Evolutionary conservation across 148 eudicot genomes (phyloP), one percentile per base, ranked within the genome.

Genomic region (Rhododendron ferrugineum): DNA sequence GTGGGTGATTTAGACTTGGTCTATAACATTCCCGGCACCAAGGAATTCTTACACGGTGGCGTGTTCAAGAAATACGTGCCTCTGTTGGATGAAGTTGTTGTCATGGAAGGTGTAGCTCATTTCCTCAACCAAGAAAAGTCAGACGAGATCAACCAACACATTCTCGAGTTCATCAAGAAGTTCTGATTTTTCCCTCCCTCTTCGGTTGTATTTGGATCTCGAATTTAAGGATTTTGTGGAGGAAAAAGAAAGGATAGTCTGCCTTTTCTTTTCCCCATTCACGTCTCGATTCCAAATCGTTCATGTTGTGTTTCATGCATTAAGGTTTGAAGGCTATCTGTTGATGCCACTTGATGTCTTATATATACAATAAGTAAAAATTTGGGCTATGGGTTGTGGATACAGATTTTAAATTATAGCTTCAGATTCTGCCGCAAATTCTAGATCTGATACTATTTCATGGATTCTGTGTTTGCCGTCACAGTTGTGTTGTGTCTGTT

Each of bases 1-100:
- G 90, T 91, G 68, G 93, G 93, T 11, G 93, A 88, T 15, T 26
- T 78, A 5, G 93, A 91, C 82, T 34, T 90, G 78, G 86, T 84
- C 9, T 91, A 91, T 78, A 73, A 86, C 40, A 66, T 85, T 16
- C 89, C 88, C 13, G 91, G 89, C 1, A 20, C 78, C 7, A 88
- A 88, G 49, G 90, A 89, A 26, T 88, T 87, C 74, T 82, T 89
- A 78, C 87, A 91, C 14, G 82, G 78, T 30, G 92, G 89, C 26
- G 87, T 85, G 14, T 89, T 90, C 75, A 79, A 89, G 49, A 85
- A 80, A 36, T 58, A 84, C 37, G 89, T 87, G 62, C 91, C 90
- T 0, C 37, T 87, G 62, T 50, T 90, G 85, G 86, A 89, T 26
- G 90, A 90, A 80, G 68, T 89, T 1, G 90, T 89, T 32, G 89